These are phyloP conservation scores for Fusarium avenaceum DNA, from an alignment of 2,329 filamentous ascomycete genomes.

Conservation along the genomic window DNA sequence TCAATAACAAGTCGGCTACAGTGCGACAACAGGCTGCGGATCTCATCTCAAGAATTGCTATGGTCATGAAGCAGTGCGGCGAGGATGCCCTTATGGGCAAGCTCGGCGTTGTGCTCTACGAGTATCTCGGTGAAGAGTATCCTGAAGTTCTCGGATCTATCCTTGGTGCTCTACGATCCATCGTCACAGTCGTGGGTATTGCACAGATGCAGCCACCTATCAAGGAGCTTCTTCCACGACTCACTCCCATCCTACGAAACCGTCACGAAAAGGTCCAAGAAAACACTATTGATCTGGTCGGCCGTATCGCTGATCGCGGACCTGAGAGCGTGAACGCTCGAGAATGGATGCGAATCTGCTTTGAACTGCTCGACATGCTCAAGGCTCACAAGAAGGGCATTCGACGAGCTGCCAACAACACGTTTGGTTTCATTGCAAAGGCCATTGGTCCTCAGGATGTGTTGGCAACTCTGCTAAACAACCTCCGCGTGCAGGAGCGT, in stretches of 20 bases:
- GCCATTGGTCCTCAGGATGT: slow-evolving; percentile 99
- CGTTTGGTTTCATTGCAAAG: slow-evolving; percentile 99
- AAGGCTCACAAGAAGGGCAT: slow-evolving; percentile 99
- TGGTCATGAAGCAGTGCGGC: slow-evolving; percentile 99
- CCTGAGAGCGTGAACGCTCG: slow-evolving; percentile 96
- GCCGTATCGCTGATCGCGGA: slow-evolving; percentile 96
- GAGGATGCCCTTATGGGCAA: slow-evolving; percentile 97
- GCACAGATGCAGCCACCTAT: slow-evolving; percentile 98
- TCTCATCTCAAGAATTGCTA: slow-evolving; percentile 94
- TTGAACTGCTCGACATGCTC: slow-evolving; percentile 98
- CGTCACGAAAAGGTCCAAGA: slow-evolving; percentile 99
- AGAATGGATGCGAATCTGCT: slow-evolving; percentile 99
- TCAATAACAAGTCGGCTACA: slow-evolving; percentile 98
- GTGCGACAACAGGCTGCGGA: slow-evolving; percentile 98
- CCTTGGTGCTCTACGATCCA: slow-evolving; percentile 91
- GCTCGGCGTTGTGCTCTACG: slow-evolving; percentile 93
- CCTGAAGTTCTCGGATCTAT: slow-evolving; percentile 98
- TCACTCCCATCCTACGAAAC: slow-evolving; percentile 98
- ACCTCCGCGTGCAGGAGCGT: slow-evolving; percentile 95
- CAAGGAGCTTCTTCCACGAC: slow-evolving; percentile 91
- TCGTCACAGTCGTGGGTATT: slow-evolving; percentile 98
- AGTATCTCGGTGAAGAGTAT: slow-evolving; percentile 98
- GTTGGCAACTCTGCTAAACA: slow-evolving; percentile 93
- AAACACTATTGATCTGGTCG: slow-evolving; percentile 97
- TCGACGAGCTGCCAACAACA: slow-evolving; percentile 97